phyloP scores from a whole-genome alignment of 148 eudicot genomes.

The Oxyria digyna region DNA sequence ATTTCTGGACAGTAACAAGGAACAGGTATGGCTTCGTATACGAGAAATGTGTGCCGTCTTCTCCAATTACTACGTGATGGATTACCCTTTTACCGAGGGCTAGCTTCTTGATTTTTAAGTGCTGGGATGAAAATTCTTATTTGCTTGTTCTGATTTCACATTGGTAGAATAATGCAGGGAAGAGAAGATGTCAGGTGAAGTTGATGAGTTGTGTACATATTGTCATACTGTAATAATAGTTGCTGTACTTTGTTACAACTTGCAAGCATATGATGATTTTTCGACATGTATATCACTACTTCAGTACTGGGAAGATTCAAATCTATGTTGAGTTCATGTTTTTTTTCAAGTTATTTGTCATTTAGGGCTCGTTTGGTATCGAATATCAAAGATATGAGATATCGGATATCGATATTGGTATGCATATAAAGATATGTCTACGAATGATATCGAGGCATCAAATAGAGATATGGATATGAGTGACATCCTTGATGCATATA shows the following conservation, averaged over 20 bases:
- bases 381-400: too few species aligned
- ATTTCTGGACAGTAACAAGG: slow-evolving; percentile 4
- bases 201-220: neutral
- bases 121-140: too few species aligned
- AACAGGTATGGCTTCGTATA: neutral
- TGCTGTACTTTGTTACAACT: neutral
- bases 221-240: neutral
- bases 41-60: too few species aligned
- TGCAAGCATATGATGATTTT: neutral
- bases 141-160: too few species aligned
- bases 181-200: neutral
- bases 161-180: neutral
- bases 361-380: too few species aligned
- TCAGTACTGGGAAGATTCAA: neutral
- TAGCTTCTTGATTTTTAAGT: too few species aligned
- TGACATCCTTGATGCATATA: too few species aligned
- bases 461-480: too few species aligned
- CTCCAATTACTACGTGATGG: neutral
- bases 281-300: neutral
- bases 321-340: neutral
- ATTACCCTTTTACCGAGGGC: neutral
- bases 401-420: too few species aligned
- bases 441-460: too few species aligned
- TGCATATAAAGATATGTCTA: too few species aligned
- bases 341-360: too few species aligned